Base-by-base conservation (phyloP, 1,139 yeast genomes). In the Wickerhamomyces sp. region DNA sequence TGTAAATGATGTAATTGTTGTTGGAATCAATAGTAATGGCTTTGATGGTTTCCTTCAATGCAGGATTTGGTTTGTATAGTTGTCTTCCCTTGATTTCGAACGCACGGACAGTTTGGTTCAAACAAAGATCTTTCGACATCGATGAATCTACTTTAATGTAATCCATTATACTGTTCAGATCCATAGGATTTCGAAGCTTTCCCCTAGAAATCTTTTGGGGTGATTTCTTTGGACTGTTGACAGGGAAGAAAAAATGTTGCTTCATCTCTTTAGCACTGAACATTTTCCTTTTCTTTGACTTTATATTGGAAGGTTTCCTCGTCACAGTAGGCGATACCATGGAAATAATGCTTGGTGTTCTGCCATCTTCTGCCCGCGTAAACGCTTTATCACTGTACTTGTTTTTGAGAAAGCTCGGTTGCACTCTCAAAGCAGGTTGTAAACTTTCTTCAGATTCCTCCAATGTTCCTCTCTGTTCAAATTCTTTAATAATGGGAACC, bases 21-120 rank as follows among this genome's bases (percentile, higher is more conserved):
- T 48, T 30, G 2, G 52, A 48, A 30, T 51, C 55, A 11, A 51
- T 38, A 1, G 51, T 41, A 13, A 51, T 41, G 11, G 44, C 44
- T 26, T 44, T 49, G 4, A 41, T 35, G 2, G 28, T n/a, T 12
- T 30, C 32, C 10, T 23, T 28, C 2, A 47, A 28, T 7, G 16
- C 17, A 18, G 54, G 54, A n/a, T 42, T 26, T 3, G 41, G 25
- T 24, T 36, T 39, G 9, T 40, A 8, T 5, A 48, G 16, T 12
- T 51, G 43, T 3, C 16, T 32, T 1, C 16, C 12, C 2, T 33
- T 16, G 6, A 47, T 22, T 5, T 36, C 40, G 28, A 29, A 49
- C 0, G 46, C 26, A 3, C 28, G 28, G 4, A 45, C 47, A 13
- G 28, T 26, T 28, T 45, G 46, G 27, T 49, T 41, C 6, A 36